Base-by-base conservation (phyloP, 164 flowering plant genomes). In the Chimonanthus praecox region DNA sequence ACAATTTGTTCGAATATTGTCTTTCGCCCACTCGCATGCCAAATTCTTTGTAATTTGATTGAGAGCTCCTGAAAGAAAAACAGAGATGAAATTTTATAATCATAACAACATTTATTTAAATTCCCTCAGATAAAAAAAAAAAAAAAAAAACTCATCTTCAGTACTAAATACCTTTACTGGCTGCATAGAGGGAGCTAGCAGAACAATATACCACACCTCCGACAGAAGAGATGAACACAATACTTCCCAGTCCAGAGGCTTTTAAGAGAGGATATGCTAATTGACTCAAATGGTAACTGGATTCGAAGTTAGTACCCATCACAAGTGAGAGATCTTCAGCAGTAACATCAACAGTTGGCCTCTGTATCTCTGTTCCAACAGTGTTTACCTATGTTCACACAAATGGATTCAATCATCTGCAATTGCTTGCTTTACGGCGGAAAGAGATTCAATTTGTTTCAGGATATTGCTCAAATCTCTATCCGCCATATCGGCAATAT, bases 11-110 rank as follows among this genome's bases (percentile, higher is more conserved):
- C 94, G 79, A 71, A 93, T 90, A 70, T 86, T 87, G 79, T 93
- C 98, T 75, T 85, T 87, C 46, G 94, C 96, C 94, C 96, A 91
- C 78, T 91, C 98, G 75, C 94, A 91, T 65, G 98, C 94, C 82
- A 92, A 79, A 69, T 82, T 84, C 78, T 75, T 88, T 2, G 96
- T 84, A 13, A 89, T 77, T 64, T 89, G 94, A 82, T 91, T 91
- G 21, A 89, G 83, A 47, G 94, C 94, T 49, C 82, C 98, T 92
- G 82, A 64, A 50, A 82, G 33, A 70, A 7, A 11, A 2, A 65
- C 16, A 44, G 15, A 15, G 46, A 65, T 65, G 45, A 45, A 4
- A 15, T 9, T 4, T 6, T 5, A 5, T 0, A 44, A 68, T 4
- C 45, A 15, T 3, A 43, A 7, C 13, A 33, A 13, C 8, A 21